Evolutionary conservation across 108 stramenopile species (phyloP), one percentile per base, ranked within the genome.

Genomic region (Fistulifera pelliculosa): DNA sequence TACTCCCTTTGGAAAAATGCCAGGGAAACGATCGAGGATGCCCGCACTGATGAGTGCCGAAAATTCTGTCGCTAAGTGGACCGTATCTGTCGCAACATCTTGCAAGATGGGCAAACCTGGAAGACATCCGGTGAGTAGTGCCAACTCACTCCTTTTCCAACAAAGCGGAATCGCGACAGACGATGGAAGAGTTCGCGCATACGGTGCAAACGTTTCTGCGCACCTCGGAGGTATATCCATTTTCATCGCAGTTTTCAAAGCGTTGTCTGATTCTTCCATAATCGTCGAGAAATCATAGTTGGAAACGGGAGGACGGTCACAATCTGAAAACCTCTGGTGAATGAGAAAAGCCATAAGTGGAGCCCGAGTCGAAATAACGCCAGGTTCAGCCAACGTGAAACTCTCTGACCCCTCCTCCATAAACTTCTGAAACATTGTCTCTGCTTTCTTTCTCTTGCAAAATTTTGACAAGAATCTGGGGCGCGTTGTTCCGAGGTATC

Each of bases 131-230:
- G 85, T 75, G 28, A 91, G 66, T 16, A 84, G 69, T 17, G 85
- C 85, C 10, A 91, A 62, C 51, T 91, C 90, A 41, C 85, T 85
- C 21, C 90, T 68, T 52, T 85, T 87, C 90, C 90, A 91, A 61
- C 85, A 91, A 52, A 91, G 68, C 24, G 90, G 90, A 15, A 79
- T 52, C 11, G 77, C 69, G 6, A 87, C 72, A n/a, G 83, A 71
- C 0, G 85, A 80, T n/a, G 90, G 90, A 21, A 91, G 61, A 19
- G 81, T 85, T 42, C 85, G 68, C 14, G 84, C 83, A 58, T 91
- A 91, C n/a, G 90, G 90, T 27, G 67, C 83, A 75, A 87, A 91
- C 4, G 83, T 77, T 48, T 49, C 56, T 1, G 83, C 81, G 15
- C 68, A 52, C 0, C 41, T 71, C 11, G 58, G 44, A 2, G 58